These are phyloP conservation scores for Termitomyces sp. DNA, from an alignment of 768 basidiomycete species.

Conservation along the genomic window DNA sequence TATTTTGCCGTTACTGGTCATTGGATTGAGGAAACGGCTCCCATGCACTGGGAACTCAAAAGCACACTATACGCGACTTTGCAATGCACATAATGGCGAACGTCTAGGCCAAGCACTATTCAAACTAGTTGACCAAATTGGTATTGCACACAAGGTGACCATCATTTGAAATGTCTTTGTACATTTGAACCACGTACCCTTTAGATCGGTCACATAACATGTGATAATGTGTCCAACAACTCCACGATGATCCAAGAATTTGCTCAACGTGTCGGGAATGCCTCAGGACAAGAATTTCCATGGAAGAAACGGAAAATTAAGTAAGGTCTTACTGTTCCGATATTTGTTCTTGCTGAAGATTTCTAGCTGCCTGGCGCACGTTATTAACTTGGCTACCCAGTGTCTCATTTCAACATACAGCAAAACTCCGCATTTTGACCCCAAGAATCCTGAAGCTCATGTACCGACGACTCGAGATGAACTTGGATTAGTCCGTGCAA, in stretches of 20 bases:
- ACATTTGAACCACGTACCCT: no score
- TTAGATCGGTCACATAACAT: conserved; percentile 30
- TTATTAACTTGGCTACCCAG: conserved; percentile 34
- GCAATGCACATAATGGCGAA: conserved; percentile 17
- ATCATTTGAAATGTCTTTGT: not conserved
- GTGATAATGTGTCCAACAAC: conserved; percentile 38
- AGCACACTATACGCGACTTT: conserved; percentile 33
- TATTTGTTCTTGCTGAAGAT: not conserved
- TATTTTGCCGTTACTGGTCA: conserved; percentile 40
- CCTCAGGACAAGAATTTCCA: not conserved
- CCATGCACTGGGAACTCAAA: conserved; percentile 27
- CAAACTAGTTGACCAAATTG: conserved; percentile 27
- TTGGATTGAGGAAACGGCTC: conserved; percentile 33
- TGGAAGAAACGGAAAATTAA: not conserved
- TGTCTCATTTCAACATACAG: conserved; percentile 26
- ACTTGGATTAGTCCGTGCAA: not conserved
- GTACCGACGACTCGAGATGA: conserved; percentile 10
- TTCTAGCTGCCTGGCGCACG: conserved; percentile 27
- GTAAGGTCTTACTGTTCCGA: no score
- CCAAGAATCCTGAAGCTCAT: conserved; percentile 22
- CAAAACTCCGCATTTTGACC: conserved; percentile 24
- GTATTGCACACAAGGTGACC: conserved; percentile 29
- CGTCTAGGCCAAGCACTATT: conserved; percentile 33
- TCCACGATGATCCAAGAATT: conserved; percentile 29
- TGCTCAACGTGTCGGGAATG: conserved; percentile 1